These are phyloP conservation scores for Nephelium lappaceum DNA, from an alignment of 345 rosid genomes.

Conservation along the genomic window DNA sequence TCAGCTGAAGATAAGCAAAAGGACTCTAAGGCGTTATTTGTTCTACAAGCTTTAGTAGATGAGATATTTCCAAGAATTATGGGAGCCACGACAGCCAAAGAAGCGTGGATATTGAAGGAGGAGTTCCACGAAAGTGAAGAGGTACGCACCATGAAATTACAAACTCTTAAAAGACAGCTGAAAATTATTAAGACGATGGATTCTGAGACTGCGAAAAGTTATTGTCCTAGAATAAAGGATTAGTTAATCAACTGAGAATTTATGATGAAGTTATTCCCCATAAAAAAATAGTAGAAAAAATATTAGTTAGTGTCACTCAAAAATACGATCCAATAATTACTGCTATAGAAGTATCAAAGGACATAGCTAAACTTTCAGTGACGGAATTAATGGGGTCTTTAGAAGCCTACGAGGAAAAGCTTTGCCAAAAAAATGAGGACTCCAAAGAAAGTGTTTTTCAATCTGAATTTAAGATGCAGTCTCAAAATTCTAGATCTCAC, in stretches of 20 bases:
- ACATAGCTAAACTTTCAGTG: background rate
- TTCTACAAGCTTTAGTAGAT: too few species aligned
- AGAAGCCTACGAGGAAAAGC: background rate
- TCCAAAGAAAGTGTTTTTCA: background rate
- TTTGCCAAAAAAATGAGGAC: background rate
- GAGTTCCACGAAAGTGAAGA: background rate
- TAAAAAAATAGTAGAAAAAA: background rate
- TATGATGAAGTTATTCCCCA: background rate
- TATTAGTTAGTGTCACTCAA: too few species aligned
- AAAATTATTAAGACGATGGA: background rate
- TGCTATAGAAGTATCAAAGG: background rate
- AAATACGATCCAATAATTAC: background rate
- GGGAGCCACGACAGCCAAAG: background rate
- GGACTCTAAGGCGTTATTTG: too few species aligned
- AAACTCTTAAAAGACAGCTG: background rate
- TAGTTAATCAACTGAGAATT: background rate
- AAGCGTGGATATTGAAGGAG: background rate
- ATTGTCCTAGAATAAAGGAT: background rate
- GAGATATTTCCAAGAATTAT: background rate
- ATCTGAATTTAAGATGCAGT: background rate
- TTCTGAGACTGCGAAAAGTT: background rate
- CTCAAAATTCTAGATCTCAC: background rate
- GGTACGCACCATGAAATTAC: background rate
- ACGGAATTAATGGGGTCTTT: background rate
- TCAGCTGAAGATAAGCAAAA: too few species aligned